A percentile compares a stretch with the other conserved stretches of the same genome.
Conservation (phyloP, 2,329 filamentous ascomycete species). For the Gnomoniopsis sp. region DNA sequence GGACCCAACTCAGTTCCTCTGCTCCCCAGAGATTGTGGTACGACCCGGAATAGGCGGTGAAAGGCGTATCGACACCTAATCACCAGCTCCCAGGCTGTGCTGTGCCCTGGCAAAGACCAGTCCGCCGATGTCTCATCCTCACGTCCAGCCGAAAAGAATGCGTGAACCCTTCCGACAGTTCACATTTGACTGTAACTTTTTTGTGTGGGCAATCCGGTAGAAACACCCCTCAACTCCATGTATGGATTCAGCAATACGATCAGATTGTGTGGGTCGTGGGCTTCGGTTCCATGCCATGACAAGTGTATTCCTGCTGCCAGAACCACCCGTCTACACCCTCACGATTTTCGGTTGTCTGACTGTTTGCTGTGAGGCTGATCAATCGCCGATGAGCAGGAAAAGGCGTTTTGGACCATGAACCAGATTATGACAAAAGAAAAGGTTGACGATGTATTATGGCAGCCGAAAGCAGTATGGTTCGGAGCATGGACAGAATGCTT, state of each 20-base stretch:
- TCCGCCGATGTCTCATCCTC: not conserved
- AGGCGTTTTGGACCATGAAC: conserved; percentile 11
- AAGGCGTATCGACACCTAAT: conserved; percentile 1
- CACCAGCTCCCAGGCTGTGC: conserved; percentile 3
- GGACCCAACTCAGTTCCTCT: conserved; percentile 9
- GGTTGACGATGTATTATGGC: conserved; percentile 12
- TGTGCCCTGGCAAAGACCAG: not conserved
- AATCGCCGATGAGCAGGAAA: conserved; percentile 1
- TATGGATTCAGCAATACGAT: conserved; percentile 6
- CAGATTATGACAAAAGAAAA: conserved; percentile 8
- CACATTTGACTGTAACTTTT: conserved; percentile 12
- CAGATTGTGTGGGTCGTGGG: conserved; percentile 7
- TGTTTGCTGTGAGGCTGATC: conserved; percentile 2
- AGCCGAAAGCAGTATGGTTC: conserved; percentile 13
- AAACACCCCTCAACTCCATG: conserved; percentile 1
- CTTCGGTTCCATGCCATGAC: not conserved
- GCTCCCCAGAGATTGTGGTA: conserved; percentile 14
- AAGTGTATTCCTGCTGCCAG: conserved; percentile 7
- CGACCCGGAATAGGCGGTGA: conserved; percentile 11
- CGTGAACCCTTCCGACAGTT: not conserved
- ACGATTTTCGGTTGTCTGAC: not conserved
- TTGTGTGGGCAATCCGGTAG: conserved; percentile 3
- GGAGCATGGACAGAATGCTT: conserved; percentile 3
- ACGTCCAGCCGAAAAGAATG: conserved; percentile 4
- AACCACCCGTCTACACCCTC: conserved; percentile 5